These are phyloP conservation scores for Yarrowia sp. DNA, from an alignment of 805 yeast species.

Conservation along the genomic window DNA sequence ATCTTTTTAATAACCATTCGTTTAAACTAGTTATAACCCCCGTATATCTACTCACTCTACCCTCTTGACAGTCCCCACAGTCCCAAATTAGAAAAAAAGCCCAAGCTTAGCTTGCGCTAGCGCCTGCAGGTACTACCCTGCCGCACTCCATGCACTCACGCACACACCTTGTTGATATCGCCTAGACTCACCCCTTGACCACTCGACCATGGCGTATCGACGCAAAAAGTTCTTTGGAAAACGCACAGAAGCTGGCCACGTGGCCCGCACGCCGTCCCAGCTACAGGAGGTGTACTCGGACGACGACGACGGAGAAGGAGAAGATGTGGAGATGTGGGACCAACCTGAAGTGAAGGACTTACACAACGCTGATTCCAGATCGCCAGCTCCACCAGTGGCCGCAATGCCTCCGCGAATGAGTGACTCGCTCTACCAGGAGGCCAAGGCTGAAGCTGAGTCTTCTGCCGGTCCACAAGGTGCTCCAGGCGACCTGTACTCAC, in stretches of 20 bases:
- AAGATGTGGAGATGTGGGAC: constrained; percentile 24
- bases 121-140: constrained; percentile 24
- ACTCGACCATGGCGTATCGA: constrained; percentile 24
- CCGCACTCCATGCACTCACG: constrained; percentile 20
- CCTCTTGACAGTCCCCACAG: not conserved
- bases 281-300: constrained; percentile 24
- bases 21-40: no score
- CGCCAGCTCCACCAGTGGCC: not conserved
- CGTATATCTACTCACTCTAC: not conserved
- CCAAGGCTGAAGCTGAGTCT: not conserved
- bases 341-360: not conserved
- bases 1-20: no score
- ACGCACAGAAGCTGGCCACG: constrained; percentile 8
- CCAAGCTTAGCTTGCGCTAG: constrained; percentile 21
- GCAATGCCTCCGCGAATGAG: not conserved
- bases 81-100: not conserved
- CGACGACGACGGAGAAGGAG: constrained; percentile 22
- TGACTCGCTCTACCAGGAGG: constrained; percentile 12
- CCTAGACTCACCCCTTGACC: not conserved
- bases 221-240: constrained; percentile 21
- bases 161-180: constrained; percentile 8
- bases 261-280: constrained; percentile 22
- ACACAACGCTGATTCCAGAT: not conserved
- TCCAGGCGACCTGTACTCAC: constrained; percentile 45
- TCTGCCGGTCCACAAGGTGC: not conserved